phyloP scores from a whole-genome alignment of 805 yeast genomes.

The Candida ascalaphidarum region DNA sequence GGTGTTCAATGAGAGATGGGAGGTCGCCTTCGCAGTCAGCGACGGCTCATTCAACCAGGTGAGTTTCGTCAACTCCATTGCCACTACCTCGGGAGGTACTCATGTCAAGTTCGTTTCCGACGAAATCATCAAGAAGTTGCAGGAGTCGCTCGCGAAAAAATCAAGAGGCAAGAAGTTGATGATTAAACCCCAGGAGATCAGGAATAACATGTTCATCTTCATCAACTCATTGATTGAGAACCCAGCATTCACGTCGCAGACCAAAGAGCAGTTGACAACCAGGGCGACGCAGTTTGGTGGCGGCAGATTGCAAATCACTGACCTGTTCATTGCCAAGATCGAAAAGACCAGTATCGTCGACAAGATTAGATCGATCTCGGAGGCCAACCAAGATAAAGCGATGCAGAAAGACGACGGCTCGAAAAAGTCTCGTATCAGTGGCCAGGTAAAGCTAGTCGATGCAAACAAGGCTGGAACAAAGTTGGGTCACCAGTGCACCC shows the following conservation, averaged over 20 bases:
- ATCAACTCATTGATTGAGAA: constrained; percentile 89
- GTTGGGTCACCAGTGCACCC: constrained; percentile 86
- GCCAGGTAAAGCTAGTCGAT: constrained; percentile 84
- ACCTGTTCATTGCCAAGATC: constrained; percentile 64
- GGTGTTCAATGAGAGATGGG: constrained; percentile 85
- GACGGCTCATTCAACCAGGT: constrained; percentile 89
- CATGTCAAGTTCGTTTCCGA: constrained; percentile 85
- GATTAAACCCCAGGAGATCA: constrained; percentile 82
- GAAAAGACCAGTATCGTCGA: constrained; percentile 62
- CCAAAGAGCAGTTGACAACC: constrained; percentile 92
- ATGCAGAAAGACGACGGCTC: constrained; percentile 84
- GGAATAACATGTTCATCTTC: constrained; percentile 83
- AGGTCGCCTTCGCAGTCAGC: constrained; percentile 87
- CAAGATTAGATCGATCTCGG: constrained; percentile 75
- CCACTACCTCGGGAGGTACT: constrained; percentile 95
- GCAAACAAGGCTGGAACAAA: constrained; percentile 94
- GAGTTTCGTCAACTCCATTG: constrained; percentile 94
- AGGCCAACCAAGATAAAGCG: constrained; percentile 80
- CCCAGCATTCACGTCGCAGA: constrained; percentile 96
- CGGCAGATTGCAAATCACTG: constrained; percentile 58
- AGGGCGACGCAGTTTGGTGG: constrained; percentile 78
- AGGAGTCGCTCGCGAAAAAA: constrained; percentile 54
- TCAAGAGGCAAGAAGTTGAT: constrained; percentile 62
- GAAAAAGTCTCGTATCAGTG: constrained; percentile 76
- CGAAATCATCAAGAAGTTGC: constrained; percentile 69